Evolutionary conservation across 2,329 filamentous ascomycete species (phyloP).

Genomic region (Beauveria asiatica): DNA sequence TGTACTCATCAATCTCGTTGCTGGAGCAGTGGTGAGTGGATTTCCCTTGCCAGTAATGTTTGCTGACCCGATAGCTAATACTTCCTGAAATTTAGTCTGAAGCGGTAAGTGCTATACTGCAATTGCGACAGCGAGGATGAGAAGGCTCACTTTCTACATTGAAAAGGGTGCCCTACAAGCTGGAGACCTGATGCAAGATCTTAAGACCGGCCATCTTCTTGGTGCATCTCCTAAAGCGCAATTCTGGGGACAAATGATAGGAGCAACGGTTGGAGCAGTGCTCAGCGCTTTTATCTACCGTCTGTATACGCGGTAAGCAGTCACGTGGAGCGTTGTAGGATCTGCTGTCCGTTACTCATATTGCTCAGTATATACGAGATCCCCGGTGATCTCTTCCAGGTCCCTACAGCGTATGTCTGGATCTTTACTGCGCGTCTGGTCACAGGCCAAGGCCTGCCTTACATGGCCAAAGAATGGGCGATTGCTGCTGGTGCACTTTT

Average conservation of each 20-base stretch:
- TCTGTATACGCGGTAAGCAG: slow-evolving; percentile 59
- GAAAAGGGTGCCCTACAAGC: slow-evolving; percentile 71
- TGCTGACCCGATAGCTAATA: neutral
- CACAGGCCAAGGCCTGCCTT: slow-evolving; percentile 78
- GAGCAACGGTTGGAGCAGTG: slow-evolving; percentile 75
- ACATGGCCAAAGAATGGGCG: slow-evolving; percentile 75
- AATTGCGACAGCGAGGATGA: neutral
- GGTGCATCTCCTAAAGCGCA: slow-evolving; percentile 90
- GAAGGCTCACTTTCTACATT: slow-evolving; percentile 10
- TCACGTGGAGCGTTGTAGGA: neutral
- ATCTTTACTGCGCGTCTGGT: slow-evolving; percentile 92
- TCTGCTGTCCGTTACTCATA: neutral
- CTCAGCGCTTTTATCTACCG: slow-evolving; percentile 81
- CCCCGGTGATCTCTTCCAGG: slow-evolving; percentile 82
- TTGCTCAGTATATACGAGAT: slow-evolving; percentile 66
- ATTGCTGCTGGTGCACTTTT: slow-evolving; percentile 68
- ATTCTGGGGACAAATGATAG: slow-evolving; percentile 94
- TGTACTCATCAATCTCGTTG: slow-evolving; percentile 90
- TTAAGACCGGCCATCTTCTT: slow-evolving; percentile 91
- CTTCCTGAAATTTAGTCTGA: slow-evolving; percentile 24
- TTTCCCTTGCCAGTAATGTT: neutral
- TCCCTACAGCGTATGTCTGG: slow-evolving; percentile 94
- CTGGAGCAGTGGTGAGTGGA: slow-evolving; percentile 62
- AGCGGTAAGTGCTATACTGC: slow-evolving; percentile 23
- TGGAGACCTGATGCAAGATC: slow-evolving; percentile 91